Percentiles rank a stretch among this genome's conserved stretches.
These are phyloP conservation scores for Gracilaria caudata DNA, from an alignment of 23 red algal genomes.

Conservation along the genomic window DNA sequence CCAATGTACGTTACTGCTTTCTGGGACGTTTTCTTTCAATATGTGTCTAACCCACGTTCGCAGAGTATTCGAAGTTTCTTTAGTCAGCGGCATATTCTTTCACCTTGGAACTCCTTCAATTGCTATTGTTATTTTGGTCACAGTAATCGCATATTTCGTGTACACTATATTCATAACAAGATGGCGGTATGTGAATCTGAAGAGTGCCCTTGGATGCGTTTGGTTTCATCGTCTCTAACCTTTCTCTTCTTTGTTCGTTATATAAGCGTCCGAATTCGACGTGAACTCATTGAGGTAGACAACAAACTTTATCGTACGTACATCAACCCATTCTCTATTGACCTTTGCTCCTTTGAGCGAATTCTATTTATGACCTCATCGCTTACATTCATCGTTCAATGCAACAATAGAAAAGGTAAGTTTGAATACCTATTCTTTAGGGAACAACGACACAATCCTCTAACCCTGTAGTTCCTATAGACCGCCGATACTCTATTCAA, in stretches of 20 bases:
- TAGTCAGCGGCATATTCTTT: constrained; percentile 70
- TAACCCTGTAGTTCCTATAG: constrained; percentile 6
- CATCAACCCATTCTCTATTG: neutral
- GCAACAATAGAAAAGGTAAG: constrained; percentile 51
- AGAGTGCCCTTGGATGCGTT: neutral
- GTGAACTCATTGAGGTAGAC: constrained; percentile 38
- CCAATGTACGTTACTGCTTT: constrained; percentile 64
- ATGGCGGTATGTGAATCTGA: constrained; percentile 47
- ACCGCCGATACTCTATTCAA: constrained; percentile 79
- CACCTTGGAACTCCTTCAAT: constrained; percentile 58
- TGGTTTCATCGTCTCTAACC: neutral
- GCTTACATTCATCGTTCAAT: neutral
- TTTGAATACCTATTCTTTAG: neutral
- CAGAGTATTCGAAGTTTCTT: constrained; percentile 58
- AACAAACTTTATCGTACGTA: constrained; percentile 34
- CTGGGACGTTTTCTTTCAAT: neutral
- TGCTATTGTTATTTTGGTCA: constrained; percentile 50
- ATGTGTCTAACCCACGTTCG: neutral
- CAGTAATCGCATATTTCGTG: constrained; percentile 49
- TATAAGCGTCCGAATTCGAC: constrained; percentile 1
- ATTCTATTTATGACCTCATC: neutral
- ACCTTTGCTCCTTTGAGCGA: constrained; percentile 7
- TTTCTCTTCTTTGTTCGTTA: neutral
- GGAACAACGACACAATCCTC: neutral
- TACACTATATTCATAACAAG: constrained; percentile 35